phyloP scores from a whole-genome alignment of 805 yeast genomes.

The Cyberlindnera bimundalis region DNA sequence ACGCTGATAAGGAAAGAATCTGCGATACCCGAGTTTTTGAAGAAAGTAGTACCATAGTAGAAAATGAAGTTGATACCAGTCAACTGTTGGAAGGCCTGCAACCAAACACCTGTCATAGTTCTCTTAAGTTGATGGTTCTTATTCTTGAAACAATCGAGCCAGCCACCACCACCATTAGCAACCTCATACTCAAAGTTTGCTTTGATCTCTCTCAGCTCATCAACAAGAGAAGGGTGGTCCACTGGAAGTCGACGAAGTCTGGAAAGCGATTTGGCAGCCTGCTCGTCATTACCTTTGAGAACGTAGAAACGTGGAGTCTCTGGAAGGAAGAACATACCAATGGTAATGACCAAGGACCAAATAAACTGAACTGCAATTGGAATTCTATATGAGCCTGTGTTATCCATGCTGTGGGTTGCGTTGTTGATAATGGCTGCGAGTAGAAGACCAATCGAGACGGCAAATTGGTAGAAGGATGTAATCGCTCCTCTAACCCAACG shows the following conservation, averaged over 20 bases:
- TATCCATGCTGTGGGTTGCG: conserved; percentile 52
- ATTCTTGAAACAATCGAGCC: conserved; percentile 34
- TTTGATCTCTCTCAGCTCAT: conserved; percentile 44
- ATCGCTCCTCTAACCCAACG: conserved; percentile 77
- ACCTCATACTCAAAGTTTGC: conserved; percentile 45
- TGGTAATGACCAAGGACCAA: conserved; percentile 60
- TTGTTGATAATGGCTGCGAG: conserved; percentile 69
- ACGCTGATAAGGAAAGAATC: conserved; percentile 45
- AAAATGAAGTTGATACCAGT: conserved; percentile 71
- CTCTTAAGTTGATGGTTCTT: conserved; percentile 39
- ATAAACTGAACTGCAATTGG: conserved; percentile 70
- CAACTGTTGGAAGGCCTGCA: conserved; percentile 56
- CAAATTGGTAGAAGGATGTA: conserved; percentile 72
- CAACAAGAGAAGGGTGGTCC: conserved; percentile 40
- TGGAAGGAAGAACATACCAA: conserved; percentile 65
- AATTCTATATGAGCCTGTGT: conserved; percentile 62
- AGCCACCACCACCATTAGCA: conserved; percentile 25
- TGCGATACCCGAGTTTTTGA: conserved; percentile 45
- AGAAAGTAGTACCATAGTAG: conserved; percentile 64
- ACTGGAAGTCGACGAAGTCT: conserved; percentile 49
- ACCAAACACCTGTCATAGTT: conserved; percentile 39
- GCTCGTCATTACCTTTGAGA: conserved; percentile 48
- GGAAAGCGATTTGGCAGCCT: conserved; percentile 54
- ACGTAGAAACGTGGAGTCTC: conserved; percentile 74
- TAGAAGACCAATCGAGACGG: conserved; percentile 66